These are phyloP conservation scores for Botryotinia calthae DNA, from an alignment of 2,329 filamentous ascomycete species.

Conservation along the genomic window DNA sequence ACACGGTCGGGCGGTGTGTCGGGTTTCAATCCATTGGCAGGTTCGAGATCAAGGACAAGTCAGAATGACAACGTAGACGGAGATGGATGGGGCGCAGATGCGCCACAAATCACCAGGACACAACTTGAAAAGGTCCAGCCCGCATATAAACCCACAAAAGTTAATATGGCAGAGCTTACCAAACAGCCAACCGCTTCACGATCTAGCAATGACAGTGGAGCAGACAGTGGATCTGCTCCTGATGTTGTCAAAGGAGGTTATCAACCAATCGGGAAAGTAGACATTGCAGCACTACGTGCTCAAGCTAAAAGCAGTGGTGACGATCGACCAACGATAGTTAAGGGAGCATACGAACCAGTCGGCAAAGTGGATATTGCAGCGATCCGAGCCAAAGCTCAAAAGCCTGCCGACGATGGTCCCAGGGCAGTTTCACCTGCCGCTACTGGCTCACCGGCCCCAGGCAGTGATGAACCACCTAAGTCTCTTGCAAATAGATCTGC, in stretches of 20 bases:
- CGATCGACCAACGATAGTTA: slow-evolving; percentile 79
- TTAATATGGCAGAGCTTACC: slow-evolving; percentile 84
- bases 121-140: slow-evolving; percentile 89
- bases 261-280: slow-evolving; percentile 94
- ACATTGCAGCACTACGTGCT: slow-evolving; percentile 84
- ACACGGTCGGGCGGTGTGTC: slow-evolving; percentile 51
- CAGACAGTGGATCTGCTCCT: slow-evolving; percentile 44
- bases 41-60: slow-evolving; percentile 58
- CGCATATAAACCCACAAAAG: slow-evolving; percentile 92
- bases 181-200: slow-evolving; percentile 64
- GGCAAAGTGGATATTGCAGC: slow-evolving; percentile 97
- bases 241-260: slow-evolving; percentile 84
- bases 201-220: slow-evolving; percentile 48
- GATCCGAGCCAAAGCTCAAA: slow-evolving; percentile 80
- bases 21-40: slow-evolving; percentile 65
- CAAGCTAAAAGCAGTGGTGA: slow-evolving; percentile 69
- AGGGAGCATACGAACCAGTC: slow-evolving; percentile 90
- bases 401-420: slow-evolving; percentile 45
- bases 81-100: slow-evolving; percentile 94
- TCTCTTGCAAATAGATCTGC: slow-evolving; percentile 73
- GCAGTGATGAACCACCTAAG: slow-evolving; percentile 50
- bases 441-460: slow-evolving; percentile 40
- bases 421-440: slow-evolving; percentile 45
- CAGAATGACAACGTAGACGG: slow-evolving; percentile 61
- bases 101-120: slow-evolving; percentile 81